phyloP scores from a whole-genome alignment of 805 yeast genomes.

The Starmerella bombicola region DNA sequence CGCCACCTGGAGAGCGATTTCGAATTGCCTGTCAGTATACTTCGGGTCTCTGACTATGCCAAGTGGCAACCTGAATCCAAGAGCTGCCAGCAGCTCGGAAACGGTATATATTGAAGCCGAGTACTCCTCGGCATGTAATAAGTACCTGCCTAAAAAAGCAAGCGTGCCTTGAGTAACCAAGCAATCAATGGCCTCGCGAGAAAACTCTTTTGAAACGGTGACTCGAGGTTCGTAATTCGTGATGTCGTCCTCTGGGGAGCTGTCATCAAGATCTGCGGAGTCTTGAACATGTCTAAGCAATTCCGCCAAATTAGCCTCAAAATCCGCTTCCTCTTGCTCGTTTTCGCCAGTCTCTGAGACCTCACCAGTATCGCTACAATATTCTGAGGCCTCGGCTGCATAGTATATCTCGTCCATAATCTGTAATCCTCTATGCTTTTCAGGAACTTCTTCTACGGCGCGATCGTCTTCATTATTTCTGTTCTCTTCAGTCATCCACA shows the following conservation, averaged over 20 bases:
- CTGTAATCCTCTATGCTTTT: neutral
- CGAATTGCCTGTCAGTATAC: conserved; percentile 16
- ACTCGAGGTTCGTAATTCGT: conserved; percentile 18
- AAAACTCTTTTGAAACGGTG: conserved; percentile 31
- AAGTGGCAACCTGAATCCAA: conserved; percentile 45
- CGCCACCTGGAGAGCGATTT: conserved; percentile 22
- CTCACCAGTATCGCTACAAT: conserved; percentile 16
- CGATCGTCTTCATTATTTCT: neutral
- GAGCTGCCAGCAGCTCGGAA: conserved; percentile 40
- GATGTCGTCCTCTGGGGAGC: conserved; percentile 1
- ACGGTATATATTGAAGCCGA: conserved; percentile 36
- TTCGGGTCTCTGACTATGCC: conserved; percentile 15
- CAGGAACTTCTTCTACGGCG: neutral
- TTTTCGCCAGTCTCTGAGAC: conserved; percentile 11
- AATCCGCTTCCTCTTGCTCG: conserved; percentile 9
- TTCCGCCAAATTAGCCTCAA: conserved; percentile 11
- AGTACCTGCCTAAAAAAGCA: conserved; percentile 45
- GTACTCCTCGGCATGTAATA: conserved; percentile 41
- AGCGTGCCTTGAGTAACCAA: conserved; percentile 50
- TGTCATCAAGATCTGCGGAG: conserved; percentile 16
- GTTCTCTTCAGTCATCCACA: neutral
- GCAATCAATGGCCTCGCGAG: conserved; percentile 38
- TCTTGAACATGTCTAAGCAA: conserved; percentile 22
- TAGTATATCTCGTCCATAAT: conserved; percentile 5
- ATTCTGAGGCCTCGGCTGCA: conserved; percentile 5